Percentiles rank a stretch among this genome's conserved stretches.
Conservation (phyloP, 257 asterid species). For the Nicotiana noctiflora region DNA sequence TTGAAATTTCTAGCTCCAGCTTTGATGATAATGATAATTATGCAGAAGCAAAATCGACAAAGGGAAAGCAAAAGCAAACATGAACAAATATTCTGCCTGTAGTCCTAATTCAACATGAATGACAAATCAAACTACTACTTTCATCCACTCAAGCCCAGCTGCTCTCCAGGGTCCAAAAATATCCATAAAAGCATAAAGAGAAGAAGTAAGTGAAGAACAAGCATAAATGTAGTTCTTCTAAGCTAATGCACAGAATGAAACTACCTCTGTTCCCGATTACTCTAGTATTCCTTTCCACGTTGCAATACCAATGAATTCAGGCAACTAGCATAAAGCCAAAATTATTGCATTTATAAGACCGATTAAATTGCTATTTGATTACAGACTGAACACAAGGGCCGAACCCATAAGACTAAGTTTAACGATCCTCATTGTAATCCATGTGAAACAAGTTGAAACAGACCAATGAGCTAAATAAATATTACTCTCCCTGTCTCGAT, state of each 20-base stretch:
- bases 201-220: neutral
- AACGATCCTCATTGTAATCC: no score
- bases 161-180: neutral
- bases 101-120: neutral
- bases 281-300: neutral
- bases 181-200: neutral
- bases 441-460: no score
- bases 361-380: neutral
- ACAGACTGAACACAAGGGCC: neutral
- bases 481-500: no score
- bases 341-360: neutral
- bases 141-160: neutral
- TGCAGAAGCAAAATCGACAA: neutral
- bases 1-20: neutral
- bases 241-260: neutral
- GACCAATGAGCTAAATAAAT: no score
- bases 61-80: neutral
- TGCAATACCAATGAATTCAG: neutral
- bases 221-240: neutral
- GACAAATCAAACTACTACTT: neutral
- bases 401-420: neutral
- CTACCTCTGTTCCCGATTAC: neutral
- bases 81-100: neutral
- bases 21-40: neutral
- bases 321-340: neutral